Percentiles rank a stretch among this genome's conserved stretches.
These are phyloP conservation scores for Juglanconis oblonga DNA, from an alignment of 2,329 filamentous ascomycete species.

Conservation along the genomic window DNA sequence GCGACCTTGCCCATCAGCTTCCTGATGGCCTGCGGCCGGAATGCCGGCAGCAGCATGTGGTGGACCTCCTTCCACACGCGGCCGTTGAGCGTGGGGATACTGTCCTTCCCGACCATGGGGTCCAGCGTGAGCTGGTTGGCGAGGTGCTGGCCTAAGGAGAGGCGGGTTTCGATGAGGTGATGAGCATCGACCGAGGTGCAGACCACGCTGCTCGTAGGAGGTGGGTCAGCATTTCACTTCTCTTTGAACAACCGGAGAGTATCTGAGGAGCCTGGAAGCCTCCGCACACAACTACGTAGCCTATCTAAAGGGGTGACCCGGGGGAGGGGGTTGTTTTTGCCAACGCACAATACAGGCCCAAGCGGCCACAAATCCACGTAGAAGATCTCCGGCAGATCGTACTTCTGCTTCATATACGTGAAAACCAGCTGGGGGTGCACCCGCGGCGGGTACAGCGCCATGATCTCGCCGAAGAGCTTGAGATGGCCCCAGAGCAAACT, in stretches of 20 bases:
- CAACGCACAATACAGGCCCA: neutral
- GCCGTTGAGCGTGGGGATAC: neutral
- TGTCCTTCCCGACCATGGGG: neutral
- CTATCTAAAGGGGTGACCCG: too few relatives aligned
- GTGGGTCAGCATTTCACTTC: too few relatives aligned
- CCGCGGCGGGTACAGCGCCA: neutral
- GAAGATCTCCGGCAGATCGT: conserved; percentile 1
- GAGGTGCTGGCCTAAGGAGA: neutral
- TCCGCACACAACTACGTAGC: too few relatives aligned
- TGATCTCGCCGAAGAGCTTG: neutral
- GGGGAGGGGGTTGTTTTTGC: neutral
- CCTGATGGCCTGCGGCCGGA: neutral
- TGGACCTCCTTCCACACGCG: neutral
- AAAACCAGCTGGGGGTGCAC: neutral
- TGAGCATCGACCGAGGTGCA: neutral
- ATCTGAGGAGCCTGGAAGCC: too few relatives aligned
- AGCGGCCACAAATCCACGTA: neutral
- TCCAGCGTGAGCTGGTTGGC: neutral
- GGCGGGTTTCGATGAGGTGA: neutral
- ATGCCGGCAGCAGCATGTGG: neutral
- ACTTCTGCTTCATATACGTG: neutral
- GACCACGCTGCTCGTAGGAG: neutral
- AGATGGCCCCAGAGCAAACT: conserved; percentile 1
- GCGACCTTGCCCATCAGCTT: neutral
- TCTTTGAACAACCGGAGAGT: too few relatives aligned